Evolutionary conservation across 257 asterid genomes (phyloP).

Genomic region (Nemophila menziesii): DNA sequence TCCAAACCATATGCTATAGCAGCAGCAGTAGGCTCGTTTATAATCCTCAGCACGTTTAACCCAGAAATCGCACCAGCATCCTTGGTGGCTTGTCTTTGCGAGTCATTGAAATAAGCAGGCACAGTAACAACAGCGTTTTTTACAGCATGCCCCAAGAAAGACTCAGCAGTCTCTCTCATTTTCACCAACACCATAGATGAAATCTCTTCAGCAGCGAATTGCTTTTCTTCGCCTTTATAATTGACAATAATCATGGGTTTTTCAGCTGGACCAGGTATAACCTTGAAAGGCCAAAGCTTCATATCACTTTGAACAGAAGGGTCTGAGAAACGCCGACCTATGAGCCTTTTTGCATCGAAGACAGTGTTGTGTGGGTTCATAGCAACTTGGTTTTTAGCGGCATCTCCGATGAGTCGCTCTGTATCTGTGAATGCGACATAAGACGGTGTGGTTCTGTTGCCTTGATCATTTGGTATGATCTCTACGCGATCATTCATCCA

Average conservation of each 20-base stretch:
- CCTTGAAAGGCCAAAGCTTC: conserved; percentile 51
- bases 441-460: conserved; percentile 55
- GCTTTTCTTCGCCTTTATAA: conserved; percentile 40
- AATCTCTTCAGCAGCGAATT: conserved; percentile 40
- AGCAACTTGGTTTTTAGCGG: conserved; percentile 50
- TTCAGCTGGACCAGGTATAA: conserved; percentile 32
- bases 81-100: conserved; percentile 52
- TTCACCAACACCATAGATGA: conserved; percentile 40
- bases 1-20: conserved; percentile 54
- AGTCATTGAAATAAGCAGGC: conserved; percentile 49
- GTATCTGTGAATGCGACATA: conserved; percentile 56
- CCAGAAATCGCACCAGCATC: conserved; percentile 47
- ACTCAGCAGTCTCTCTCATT: conserved; percentile 38
- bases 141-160: conserved; percentile 29
- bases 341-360: conserved; percentile 47
- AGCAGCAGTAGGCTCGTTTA: conserved; percentile 55
- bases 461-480: conserved; percentile 52
- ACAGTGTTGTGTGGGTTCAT: conserved; percentile 57
- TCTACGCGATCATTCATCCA: conserved; percentile 52
- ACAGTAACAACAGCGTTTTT: conserved; percentile 45
- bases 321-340: conserved; percentile 39
- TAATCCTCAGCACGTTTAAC: conserved; percentile 36
- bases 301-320: conserved; percentile 46
- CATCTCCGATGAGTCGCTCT: conserved; percentile 44
- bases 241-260: conserved; percentile 36